A percentile compares a stretch with the other conserved stretches of the same genome.
Conservation (phyloP, 2,329 filamentous ascomycete species). For the Talaromyces sp. region DNA sequence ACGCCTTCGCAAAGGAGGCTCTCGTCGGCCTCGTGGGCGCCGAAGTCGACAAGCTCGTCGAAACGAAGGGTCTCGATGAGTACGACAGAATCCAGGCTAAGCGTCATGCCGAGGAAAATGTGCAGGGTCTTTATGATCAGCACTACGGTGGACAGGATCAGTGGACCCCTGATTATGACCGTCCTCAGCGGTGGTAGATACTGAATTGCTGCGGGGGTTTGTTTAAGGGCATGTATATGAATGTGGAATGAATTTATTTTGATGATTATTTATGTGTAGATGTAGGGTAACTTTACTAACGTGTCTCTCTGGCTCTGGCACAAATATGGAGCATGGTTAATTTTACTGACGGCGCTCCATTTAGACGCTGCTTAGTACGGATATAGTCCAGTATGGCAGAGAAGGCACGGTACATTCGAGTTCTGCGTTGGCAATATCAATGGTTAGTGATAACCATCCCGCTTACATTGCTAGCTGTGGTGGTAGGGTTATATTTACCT, state of each 20-base stretch:
- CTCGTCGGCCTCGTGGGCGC: constrained; percentile 66
- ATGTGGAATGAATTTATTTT: neutral
- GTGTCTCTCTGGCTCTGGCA: too few species aligned
- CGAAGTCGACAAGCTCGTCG: constrained; percentile 70
- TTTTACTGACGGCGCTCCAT: too few species aligned
- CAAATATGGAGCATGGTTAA: too few species aligned
- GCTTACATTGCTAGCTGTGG: too few species aligned
- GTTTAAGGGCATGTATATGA: too few species aligned
- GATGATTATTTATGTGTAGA: neutral
- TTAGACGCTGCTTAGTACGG: too few species aligned
- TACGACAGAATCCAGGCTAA: constrained; percentile 56
- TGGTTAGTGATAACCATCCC: too few species aligned
- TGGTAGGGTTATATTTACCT: too few species aligned
- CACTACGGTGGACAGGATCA: constrained; percentile 52
- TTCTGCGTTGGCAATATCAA: too few species aligned
- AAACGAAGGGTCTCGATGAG: constrained; percentile 62
- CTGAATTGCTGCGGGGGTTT: neutral
- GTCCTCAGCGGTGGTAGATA: constrained; percentile 17
- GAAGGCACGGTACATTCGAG: too few species aligned
- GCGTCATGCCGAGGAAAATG: constrained; percentile 55
- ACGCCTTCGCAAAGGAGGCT: constrained; percentile 72
- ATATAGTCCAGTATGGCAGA: too few species aligned
- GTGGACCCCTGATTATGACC: constrained; percentile 47
- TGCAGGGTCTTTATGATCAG: constrained; percentile 56
- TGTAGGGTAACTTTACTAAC: too few species aligned